Base-by-base conservation (phyloP, 352 stramenopile genomes). In the Pythium volutum region DNA sequence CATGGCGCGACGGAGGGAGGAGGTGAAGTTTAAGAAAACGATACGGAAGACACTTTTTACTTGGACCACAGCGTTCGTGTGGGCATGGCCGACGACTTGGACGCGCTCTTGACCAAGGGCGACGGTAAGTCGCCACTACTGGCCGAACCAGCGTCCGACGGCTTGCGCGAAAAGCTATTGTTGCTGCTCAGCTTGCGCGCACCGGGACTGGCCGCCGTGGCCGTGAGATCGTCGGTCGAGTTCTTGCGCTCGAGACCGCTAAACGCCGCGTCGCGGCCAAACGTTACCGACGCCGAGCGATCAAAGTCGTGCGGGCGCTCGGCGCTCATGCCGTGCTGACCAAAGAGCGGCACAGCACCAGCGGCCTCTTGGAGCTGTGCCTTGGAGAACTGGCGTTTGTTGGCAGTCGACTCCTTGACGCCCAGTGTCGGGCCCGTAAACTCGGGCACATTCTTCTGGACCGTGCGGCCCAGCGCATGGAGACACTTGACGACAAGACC, bases 341-440 rank as follows among this genome's bases (percentile, higher is more conserved):
- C 16, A 9, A 90, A 58, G 38, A 90, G 69, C 2, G 83, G 81
- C 6, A 92, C 79, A 3, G 79, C 79, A 18, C 64, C 66, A 2
- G 61, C 69, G 25, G 79, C 85, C 36, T 79, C 73, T 14, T 75
- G 71, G 9, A 95, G 72, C 59, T 95, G 77, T 46, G 89, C 76
- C 10, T 77, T 64, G 4, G 81, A 82, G 66, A 91, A 95, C 20
- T 74, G 64, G 36, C 85, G 81, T 51, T 82, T 75, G 59, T 95
- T 95, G 64, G 88, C 88, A 46, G 62, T 72, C n/a, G 79, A 73
- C 50, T 95, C 85, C 67, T 91, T 93, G 9, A 95, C 85, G 20
- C 85, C 85, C 3, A 95, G 77, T 48, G 77, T 87, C 3, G 86
- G 86, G 6, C 86, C 86, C 33, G 77, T 62, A 49, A 90, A 95